A percentile compares a stretch with the other conserved stretches of the same genome.
phyloP scores from a whole-genome alignment of 768 basidiomycete species.

The Agaricus blazei region DNA sequence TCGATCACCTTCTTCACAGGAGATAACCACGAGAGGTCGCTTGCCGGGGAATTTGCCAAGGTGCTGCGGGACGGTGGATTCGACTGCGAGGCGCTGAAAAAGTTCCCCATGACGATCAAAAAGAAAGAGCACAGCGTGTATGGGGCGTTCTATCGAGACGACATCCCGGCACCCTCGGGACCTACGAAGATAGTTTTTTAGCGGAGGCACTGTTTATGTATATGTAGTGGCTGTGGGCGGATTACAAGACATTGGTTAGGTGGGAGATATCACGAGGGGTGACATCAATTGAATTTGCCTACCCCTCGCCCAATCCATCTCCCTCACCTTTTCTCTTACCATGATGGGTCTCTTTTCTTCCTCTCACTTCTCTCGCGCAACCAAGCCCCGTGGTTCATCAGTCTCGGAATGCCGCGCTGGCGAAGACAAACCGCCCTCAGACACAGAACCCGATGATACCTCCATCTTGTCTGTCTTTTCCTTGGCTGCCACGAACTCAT shows the following conservation, averaged over 20 bases:
- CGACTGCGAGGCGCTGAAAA: slow-evolving; percentile 67
- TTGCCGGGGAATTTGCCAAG: slow-evolving; percentile 91
- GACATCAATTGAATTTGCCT: slow-evolving; percentile 12
- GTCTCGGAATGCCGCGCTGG: slow-evolving; percentile 41
- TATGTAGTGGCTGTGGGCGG: not conserved
- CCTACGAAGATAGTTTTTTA: slow-evolving; percentile 80
- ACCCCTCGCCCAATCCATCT: not conserved
- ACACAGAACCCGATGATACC: slow-evolving; percentile 85
- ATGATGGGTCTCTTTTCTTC: slow-evolving; percentile 83
- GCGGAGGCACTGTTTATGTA: slow-evolving; percentile 2
- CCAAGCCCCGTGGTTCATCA: slow-evolving; percentile 56
- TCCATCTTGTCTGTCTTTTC: slow-evolving; percentile 65
- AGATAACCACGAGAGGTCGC: slow-evolving; percentile 71
- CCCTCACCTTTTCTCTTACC: slow-evolving; percentile 14
- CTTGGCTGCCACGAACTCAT: not conserved
- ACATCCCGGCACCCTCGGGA: slow-evolving; percentile 50
- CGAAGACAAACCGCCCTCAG: slow-evolving; percentile 69
- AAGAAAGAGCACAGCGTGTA: slow-evolving; percentile 91
- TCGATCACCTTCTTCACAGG: slow-evolving; percentile 98
- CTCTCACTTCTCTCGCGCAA: slow-evolving; percentile 46
- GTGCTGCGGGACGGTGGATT: slow-evolving; percentile 88
- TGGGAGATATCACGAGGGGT: slow-evolving; percentile 12
- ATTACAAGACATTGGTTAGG: not conserved
- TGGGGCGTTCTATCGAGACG: slow-evolving; percentile 79
- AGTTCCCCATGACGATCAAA: slow-evolving; percentile 96